phyloP scores from a whole-genome alignment of 192 early-diverging fungal genomes.

The Coemansia sp. region DNA sequence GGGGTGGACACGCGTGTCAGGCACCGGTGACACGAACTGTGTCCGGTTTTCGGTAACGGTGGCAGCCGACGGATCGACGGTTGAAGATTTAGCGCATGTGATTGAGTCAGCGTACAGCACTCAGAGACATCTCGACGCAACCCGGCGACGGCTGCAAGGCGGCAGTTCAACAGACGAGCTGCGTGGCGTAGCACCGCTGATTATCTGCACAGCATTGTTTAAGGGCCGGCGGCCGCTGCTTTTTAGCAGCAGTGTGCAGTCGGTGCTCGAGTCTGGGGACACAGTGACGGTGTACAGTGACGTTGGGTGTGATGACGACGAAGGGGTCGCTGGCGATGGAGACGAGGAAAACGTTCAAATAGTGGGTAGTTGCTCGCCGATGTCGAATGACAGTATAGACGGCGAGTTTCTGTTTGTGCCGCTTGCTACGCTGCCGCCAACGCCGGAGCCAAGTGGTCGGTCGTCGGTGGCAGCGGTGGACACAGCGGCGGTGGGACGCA shows the following conservation, averaged over 20 bases:
- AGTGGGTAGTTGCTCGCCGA: background rate
- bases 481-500: conserved; percentile 14
- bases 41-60: conserved; percentile 10
- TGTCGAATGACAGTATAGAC: background rate
- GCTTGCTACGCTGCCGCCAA: conserved; percentile 6
- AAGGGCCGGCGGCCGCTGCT: conserved; percentile 36
- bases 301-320: conserved; percentile 13
- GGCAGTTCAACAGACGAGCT: background rate
- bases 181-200: background rate
- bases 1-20: background rate
- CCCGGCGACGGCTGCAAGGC: background rate
- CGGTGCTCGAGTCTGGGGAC: conserved; percentile 56
- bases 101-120: conserved; percentile 21
- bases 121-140: background rate
- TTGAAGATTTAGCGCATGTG: conserved; percentile 29
- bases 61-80: conserved; percentile 2
- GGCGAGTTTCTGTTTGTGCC: conserved; percentile 13
- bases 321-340: conserved; percentile 12
- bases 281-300: conserved; percentile 55
- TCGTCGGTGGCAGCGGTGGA: conserved; percentile 1
- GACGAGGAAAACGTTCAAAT: conserved; percentile 23
- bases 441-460: background rate
- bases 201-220: conserved; percentile 53
- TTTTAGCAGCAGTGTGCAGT: conserved; percentile 53
- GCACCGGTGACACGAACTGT: background rate